phyloP scores from a whole-genome alignment of 495 filamentous ascomycete species.

The Lentithecium fluviatile region DNA sequence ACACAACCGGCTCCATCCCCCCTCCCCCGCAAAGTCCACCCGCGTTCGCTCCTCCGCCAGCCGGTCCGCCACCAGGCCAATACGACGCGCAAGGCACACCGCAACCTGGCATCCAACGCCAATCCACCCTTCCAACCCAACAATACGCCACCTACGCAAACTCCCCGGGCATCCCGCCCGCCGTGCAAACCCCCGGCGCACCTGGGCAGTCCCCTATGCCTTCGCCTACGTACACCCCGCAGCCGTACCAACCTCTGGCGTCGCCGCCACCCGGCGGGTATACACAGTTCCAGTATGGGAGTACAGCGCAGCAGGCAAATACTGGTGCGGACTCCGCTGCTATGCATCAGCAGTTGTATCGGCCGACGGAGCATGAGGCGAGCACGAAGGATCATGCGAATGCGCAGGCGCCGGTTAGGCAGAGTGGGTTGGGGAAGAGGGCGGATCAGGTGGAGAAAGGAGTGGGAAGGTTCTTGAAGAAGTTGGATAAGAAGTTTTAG shows the following conservation, averaged over 20 bases:
- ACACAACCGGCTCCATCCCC: slow-evolving; percentile 25
- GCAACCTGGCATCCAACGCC: slow-evolving; percentile 33
- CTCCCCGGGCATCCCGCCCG: slow-evolving; percentile 29
- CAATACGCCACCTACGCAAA: slow-evolving; percentile 38
- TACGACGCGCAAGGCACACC: slow-evolving; percentile 24
- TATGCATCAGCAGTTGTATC: slow-evolving; percentile 75
- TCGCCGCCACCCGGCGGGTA: slow-evolving; percentile 31
- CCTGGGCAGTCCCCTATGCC: slow-evolving; percentile 35
- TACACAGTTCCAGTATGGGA: slow-evolving; percentile 25
- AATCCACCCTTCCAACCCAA: slow-evolving; percentile 27
- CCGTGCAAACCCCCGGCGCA: slow-evolving; percentile 29
- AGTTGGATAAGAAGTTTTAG: slow-evolving; percentile 81
- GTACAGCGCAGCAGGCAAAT: slow-evolving; percentile 34
- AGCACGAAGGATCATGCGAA: slow-evolving; percentile 43
- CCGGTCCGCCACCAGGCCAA: slow-evolving; percentile 29
- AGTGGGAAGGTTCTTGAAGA: slow-evolving; percentile 79
- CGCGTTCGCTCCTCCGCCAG: slow-evolving; percentile 34
- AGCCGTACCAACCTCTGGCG: slow-evolving; percentile 40
- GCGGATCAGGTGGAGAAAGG: slow-evolving; percentile 73
- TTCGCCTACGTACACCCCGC: slow-evolving; percentile 37
- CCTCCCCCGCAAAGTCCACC: slow-evolving; percentile 35
- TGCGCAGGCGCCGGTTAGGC: slow-evolving; percentile 44
- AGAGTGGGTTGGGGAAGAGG: slow-evolving; percentile 64
- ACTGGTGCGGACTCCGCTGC: slow-evolving; percentile 53
- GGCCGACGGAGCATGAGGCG: slow-evolving; percentile 60